Conservation (phyloP, 148 eudicot genomes). For the Camellia granthamiana region DNA sequence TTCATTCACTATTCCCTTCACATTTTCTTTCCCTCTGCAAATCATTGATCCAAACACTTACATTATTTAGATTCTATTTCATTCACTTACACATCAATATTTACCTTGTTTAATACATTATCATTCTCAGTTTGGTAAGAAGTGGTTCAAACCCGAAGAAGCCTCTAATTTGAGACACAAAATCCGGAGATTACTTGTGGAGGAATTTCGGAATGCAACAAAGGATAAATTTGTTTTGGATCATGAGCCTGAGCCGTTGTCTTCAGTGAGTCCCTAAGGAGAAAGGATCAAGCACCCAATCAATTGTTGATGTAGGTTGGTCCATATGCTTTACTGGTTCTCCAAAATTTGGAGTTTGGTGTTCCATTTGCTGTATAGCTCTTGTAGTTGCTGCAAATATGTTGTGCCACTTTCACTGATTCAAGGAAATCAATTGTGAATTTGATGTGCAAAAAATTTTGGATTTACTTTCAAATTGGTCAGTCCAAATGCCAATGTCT, state of each 20-base stretch:
- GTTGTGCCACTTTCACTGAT: background rate
- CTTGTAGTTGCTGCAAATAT: background rate
- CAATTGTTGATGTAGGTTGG: slow-evolving; percentile 7
- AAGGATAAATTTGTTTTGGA: slow-evolving; percentile 19
- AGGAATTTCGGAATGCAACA: slow-evolving; percentile 39
- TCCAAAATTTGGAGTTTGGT: background rate
- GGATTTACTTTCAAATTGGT: background rate
- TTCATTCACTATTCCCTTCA: too few species aligned
- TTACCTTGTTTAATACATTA: background rate
- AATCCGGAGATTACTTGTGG: slow-evolving; percentile 47
- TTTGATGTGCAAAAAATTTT: background rate
- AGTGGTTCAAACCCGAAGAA: slow-evolving; percentile 79
- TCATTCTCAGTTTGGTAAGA: slow-evolving; percentile 54
- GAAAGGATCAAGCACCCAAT: slow-evolving; percentile 14
- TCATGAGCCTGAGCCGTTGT: slow-evolving; percentile 24
- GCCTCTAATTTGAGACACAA: slow-evolving; percentile 70
- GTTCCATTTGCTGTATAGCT: slow-evolving; percentile 4
- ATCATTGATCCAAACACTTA: too few species aligned
- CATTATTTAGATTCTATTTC: too few species aligned
- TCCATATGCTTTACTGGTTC: background rate
- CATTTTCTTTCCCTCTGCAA: too few species aligned
- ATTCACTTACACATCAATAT: background rate
- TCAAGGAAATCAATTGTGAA: background rate
- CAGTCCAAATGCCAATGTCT: background rate
- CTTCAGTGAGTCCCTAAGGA: slow-evolving; percentile 22